phyloP scores from a whole-genome alignment of 306 rosid genomes.

The Glycyrrhiza uralensis region DNA sequence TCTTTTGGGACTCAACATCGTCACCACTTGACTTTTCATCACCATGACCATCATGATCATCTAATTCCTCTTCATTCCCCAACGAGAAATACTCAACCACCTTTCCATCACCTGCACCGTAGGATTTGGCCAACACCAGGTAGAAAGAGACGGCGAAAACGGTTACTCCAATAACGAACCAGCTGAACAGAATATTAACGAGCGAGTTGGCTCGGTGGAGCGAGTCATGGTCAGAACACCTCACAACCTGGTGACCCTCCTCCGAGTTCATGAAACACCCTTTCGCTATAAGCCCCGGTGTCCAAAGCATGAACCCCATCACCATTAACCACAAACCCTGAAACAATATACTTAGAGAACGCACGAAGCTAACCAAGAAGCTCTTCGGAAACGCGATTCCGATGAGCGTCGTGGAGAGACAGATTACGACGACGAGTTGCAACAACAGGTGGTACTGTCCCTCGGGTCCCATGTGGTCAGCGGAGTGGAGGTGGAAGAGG shows the following conservation, averaged over 20 bases:
- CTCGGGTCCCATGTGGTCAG: conserved; percentile 78
- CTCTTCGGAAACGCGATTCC: conserved; percentile 51
- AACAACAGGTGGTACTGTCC: conserved; percentile 78
- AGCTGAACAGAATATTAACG: conserved; percentile 66
- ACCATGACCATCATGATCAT: not conserved
- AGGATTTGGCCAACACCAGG: conserved; percentile 40
- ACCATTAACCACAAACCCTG: conserved; percentile 72
- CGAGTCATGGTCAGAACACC: conserved; percentile 40
- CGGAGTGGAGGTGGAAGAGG: conserved; percentile 71
- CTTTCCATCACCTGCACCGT: conserved; percentile 19
- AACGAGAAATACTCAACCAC: conserved; percentile 36
- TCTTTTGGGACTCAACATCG: conserved; percentile 64
- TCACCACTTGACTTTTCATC: conserved; percentile 35
- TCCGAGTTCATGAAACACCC: conserved; percentile 60
- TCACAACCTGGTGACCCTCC: conserved; percentile 63
- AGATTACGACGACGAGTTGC: conserved; percentile 41
- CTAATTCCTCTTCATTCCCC: conserved; percentile 27
- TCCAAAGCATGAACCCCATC: conserved; percentile 80
- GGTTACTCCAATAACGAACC: conserved; percentile 48
- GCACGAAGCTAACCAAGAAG: conserved; percentile 57
- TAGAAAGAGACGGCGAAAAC: conserved; percentile 40
- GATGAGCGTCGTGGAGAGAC: conserved; percentile 45
- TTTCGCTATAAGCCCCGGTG: conserved; percentile 50
- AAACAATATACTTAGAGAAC: conserved; percentile 54
- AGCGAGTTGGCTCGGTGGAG: conserved; percentile 65